Base-by-base conservation (phyloP, 371 early-diverging fungal species). In the Synchytrium microbalum region DNA sequence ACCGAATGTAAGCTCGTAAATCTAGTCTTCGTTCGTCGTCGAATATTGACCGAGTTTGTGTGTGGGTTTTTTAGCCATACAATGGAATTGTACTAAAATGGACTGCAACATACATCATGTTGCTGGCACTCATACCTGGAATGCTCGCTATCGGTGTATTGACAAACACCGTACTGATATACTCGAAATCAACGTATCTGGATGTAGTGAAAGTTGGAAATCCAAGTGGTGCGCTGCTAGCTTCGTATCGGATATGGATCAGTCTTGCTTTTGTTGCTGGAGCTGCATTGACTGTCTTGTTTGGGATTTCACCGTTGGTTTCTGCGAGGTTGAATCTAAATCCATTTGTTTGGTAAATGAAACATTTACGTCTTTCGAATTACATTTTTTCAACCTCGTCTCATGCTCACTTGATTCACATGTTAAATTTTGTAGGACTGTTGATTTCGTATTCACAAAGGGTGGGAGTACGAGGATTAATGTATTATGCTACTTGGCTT, bases 141-240 rank as follows among this genome's bases (percentile, higher is more conserved):
- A 88, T 88, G 79, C 31, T 88, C 2, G 66, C 88, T 27, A 83
- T 88, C 58, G 88, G 89, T 2, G 62, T 82, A 3, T 24, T 82
- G 0, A 55, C 78, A 1, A 74, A 73, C 28, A 87, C 87, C 0
- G 64, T 86, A 1, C 65, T 90, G 25, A 73, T 79, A 59, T 68
- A 70, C 66, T 51, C 69, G 77, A 26, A 82, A 80, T 0, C 82
- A 77, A 59, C 72, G 66, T 38, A 38, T 58, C 77, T 76, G n/a
- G 75, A 77, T 59, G 80, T 76, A 74, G 29, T 14, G 69, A 80
- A 19, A 68, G 71, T 0, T 51, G 55, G 14, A 54, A 63, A 61
- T 13, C 65, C 69, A 27, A 62, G 72, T 58, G 74, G 68, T 27
- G 54, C 75, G 1, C 25, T 78, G 2, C 67, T 73, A 5, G 73